phyloP scores from a whole-genome alignment of 2,329 filamentous ascomycete genomes.

The Podosphaera fusca region DNA sequence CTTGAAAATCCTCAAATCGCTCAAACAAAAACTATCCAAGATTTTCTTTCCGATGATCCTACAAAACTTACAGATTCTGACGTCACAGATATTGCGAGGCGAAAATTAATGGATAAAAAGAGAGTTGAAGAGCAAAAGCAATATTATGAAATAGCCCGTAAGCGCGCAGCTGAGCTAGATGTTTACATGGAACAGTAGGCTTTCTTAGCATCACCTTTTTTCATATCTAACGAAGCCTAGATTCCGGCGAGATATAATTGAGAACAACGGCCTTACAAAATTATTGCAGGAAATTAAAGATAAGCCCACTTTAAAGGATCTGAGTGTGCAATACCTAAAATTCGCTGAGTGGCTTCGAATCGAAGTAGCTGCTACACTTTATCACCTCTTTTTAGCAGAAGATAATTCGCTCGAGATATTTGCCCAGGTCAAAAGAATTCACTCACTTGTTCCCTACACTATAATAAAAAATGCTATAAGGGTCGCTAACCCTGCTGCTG shows the following conservation, averaged over 20 bases:
- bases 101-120: constrained; percentile 67
- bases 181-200: constrained; percentile 89
- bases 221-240: constrained; percentile 16
- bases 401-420: constrained; percentile 96
- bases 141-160: constrained; percentile 87
- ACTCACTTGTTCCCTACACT: constrained; percentile 81
- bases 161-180: constrained; percentile 77
- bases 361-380: constrained; percentile 86
- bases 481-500: constrained; percentile 83
- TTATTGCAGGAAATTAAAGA: constrained; percentile 83
- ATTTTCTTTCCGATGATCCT: constrained; percentile 57
- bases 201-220: background rate
- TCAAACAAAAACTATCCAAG: constrained; percentile 56
- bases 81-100: constrained; percentile 50
- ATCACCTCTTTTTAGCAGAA: constrained; percentile 90
- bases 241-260: constrained; percentile 44
- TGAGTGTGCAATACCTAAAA: constrained; percentile 90
- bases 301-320: constrained; percentile 65
- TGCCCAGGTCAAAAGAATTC: constrained; percentile 78
- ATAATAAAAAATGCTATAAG: constrained; percentile 92
- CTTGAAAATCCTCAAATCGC: constrained; percentile 69
- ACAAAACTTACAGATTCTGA: constrained; percentile 64
- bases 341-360: constrained; percentile 97
- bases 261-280: constrained; percentile 64
- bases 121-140: constrained; percentile 77